Base-by-base conservation (phyloP, 352 stramenopile genomes). In the Phytophthora macrochlamydospora region DNA sequence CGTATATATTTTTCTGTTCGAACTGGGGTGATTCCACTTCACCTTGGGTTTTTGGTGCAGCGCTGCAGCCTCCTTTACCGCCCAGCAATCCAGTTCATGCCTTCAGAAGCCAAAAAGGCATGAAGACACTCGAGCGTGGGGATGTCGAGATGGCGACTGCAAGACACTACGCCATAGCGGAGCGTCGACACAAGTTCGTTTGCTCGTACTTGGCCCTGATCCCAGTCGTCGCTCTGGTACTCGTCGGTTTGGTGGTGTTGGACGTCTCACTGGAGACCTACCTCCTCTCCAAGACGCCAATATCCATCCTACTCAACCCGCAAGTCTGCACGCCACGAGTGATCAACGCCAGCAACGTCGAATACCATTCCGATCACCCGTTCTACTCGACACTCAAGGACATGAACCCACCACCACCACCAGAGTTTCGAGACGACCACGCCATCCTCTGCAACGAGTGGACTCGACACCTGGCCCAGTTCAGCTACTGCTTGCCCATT, bases 401-500 rank as follows among this genome's bases (percentile, higher is more conserved):
- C 14, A 49, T 49, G 14, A 28, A n/a, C 13, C 43, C 12, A 24
- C 18, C 7, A 2, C 43, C 43, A 49, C 12, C 9, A 11, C 43
- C 43, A 49, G 43, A 29, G 6, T 49, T 49, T 24, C 18, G 6
- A 29, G 43, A 5, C 11, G 43, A 49, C 13, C 43, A 49, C 13
- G 1, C 14, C 12, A 29, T 24, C 3, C 13, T 49, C 6, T 49
- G 43, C 43, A 29, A 24, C 14, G 43, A 49, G 5, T 29, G 12
- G 12, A 24, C 14, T 28, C 14, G 14, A 18, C 3, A 18, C 18
- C 18, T 29, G 14, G 12, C 6, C 18, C 9, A 49, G 29, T 49
- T 29, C 43, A 24, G 18, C 11, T 77, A 79, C 45, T 83, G 77
- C 24, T 65, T 86, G 5, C 77, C 75, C 9, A 81, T 86, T 54